A percentile compares a stretch with the other conserved stretches of the same genome.
phyloP scores from a whole-genome alignment of 768 basidiomycete species.

The Boletus reticulatus region DNA sequence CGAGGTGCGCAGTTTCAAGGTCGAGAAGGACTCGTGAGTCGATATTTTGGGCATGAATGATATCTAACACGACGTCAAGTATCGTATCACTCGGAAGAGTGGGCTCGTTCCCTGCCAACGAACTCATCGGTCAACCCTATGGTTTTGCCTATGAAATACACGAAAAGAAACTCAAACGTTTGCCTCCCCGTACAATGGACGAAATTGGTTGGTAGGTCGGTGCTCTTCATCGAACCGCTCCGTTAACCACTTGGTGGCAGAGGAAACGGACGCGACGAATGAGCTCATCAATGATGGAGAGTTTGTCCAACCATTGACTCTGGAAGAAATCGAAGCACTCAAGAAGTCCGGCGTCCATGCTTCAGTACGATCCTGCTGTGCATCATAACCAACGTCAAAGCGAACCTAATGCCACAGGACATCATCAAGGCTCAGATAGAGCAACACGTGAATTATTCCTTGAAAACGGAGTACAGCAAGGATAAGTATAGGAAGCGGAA shows the following conservation, averaged over 20 bases:
- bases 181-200: constrained; percentile 62
- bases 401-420: constrained; percentile 52
- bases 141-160: constrained; percentile 88
- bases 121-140: constrained; percentile 80
- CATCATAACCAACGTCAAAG: constrained; percentile 3
- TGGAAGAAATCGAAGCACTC: constrained; percentile 79
- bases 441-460: constrained; percentile 83
- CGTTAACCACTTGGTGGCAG: constrained; percentile 38
- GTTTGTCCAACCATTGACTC: constrained; percentile 78
- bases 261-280: constrained; percentile 97
- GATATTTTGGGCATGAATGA: background rate
- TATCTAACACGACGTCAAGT: constrained; percentile 37
- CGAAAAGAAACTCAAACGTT: constrained; percentile 61
- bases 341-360: constrained; percentile 82
- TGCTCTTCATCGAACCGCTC: background rate
- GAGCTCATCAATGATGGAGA: constrained; percentile 90
- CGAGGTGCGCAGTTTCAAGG: constrained; percentile 70
- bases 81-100: constrained; percentile 77
- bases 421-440: constrained; percentile 95
- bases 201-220: constrained; percentile 63
- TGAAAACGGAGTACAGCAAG: constrained; percentile 98
- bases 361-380: constrained; percentile 46
- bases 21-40: constrained; percentile 70
- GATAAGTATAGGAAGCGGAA: constrained; percentile 98
- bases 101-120: constrained; percentile 76